phyloP scores from a whole-genome alignment of 106 monocot genomes.

The Dendrobium chrysotoxum region DNA sequence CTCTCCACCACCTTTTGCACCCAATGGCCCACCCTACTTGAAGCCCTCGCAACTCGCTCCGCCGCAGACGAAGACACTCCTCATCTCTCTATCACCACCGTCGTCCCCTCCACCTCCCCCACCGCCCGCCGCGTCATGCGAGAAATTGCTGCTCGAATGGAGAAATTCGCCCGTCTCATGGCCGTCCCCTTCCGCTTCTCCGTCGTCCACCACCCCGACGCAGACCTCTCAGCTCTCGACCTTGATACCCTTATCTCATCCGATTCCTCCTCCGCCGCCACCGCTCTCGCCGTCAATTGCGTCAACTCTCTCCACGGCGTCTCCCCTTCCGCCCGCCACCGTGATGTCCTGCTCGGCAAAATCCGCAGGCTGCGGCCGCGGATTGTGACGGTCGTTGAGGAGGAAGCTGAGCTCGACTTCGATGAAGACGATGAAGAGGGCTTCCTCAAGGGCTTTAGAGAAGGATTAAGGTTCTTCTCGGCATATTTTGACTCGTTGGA shows the following conservation, averaged over 20 bases:
- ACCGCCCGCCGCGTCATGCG: conserved; percentile 54
- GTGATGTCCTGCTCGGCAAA: conserved; percentile 28
- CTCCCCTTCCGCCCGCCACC: conserved; percentile 19
- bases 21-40: conserved; percentile 82
- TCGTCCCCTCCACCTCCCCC: conserved; percentile 27
- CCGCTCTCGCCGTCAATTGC: conserved; percentile 59
- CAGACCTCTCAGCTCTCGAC: conserved; percentile 40
- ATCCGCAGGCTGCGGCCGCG: conserved; percentile 37
- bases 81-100: conserved; percentile 59
- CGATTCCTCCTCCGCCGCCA: not conserved
- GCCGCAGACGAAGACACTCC: conserved; percentile 76
- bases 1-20: conserved; percentile 86
- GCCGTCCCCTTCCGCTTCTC: conserved; percentile 74
- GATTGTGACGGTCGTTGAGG: conserved; percentile 72
- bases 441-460: conserved; percentile 44
- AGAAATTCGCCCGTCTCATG: conserved; percentile 82
- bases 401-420: conserved; percentile 48
- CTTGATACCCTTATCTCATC: not conserved
- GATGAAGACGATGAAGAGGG: conserved; percentile 25
- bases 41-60: conserved; percentile 69
- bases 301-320: conserved; percentile 51
- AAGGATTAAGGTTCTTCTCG: conserved; percentile 46
- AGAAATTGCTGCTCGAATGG: conserved; percentile 66
- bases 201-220: conserved; percentile 52
- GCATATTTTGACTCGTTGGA: conserved; percentile 72